Conservation (phyloP, 768 basidiomycete genomes). For the Phaeolepiota aurea region DNA sequence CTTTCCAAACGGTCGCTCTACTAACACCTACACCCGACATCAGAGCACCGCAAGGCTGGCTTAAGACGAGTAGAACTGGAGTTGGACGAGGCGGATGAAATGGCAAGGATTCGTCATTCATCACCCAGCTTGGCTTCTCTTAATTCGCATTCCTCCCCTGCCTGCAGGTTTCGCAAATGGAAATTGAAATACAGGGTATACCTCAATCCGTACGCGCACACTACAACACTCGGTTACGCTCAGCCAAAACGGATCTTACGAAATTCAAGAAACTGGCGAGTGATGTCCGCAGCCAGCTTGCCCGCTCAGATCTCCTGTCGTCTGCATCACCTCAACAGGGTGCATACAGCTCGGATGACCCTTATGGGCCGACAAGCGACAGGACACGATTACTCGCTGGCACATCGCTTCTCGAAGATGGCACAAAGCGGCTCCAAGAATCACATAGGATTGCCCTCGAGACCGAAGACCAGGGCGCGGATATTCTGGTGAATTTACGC, state of each 20-base stretch:
- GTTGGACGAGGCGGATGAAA: slow-evolving; percentile 96
- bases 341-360: slow-evolving; percentile 62
- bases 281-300: slow-evolving; percentile 59
- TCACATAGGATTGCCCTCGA: slow-evolving; percentile 90
- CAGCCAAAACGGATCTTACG: slow-evolving; percentile 67
- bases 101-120: slow-evolving; percentile 41
- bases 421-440: slow-evolving; percentile 77
- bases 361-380: slow-evolving; percentile 63
- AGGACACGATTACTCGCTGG: slow-evolving; percentile 75
- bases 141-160: neutral
- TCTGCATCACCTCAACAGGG: slow-evolving; percentile 26
- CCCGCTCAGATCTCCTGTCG: slow-evolving; percentile 73
- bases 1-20: too few species aligned
- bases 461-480: slow-evolving; percentile 92
- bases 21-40: too few species aligned
- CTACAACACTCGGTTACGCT: slow-evolving; percentile 68
- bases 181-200: slow-evolving; percentile 94
- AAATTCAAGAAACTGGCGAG: slow-evolving; percentile 77
- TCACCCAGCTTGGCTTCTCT: slow-evolving; percentile 4
- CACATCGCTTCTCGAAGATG: slow-evolving; percentile 74
- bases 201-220: slow-evolving; percentile 74
- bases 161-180: slow-evolving; percentile 92
- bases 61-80: slow-evolving; percentile 88
- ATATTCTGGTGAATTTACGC: slow-evolving; percentile 80
- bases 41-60: slow-evolving; percentile 77